Evolutionary conservation across 2,329 filamentous ascomycete species (phyloP).

Genomic region (Didymella lethalis): DNA sequence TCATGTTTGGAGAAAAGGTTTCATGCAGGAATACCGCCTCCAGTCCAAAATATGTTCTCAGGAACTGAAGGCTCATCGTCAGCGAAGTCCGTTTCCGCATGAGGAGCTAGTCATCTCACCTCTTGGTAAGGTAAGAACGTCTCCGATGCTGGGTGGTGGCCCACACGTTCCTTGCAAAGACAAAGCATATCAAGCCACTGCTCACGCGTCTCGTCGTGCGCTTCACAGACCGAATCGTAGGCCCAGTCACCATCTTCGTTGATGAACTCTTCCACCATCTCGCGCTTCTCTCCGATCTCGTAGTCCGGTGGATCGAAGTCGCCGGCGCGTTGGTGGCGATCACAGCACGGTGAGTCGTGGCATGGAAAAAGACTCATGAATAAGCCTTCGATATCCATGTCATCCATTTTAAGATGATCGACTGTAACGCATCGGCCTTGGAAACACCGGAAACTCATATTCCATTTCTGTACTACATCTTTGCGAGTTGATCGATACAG

Average conservation of each 20-base stretch:
- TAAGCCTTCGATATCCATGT: not conserved
- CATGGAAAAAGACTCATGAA: not conserved
- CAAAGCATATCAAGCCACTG: not conserved
- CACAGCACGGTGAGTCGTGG: not conserved
- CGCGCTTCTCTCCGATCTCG: not conserved
- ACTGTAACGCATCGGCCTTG: not conserved
- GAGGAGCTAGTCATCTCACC: not conserved
- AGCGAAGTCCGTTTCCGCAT: not conserved
- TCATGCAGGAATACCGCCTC: not conserved
- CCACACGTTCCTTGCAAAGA: not conserved
- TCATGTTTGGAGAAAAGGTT: not conserved
- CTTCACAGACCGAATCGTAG: not conserved
- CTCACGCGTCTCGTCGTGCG: not conserved
- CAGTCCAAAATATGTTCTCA: not conserved
- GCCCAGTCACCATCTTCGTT: not conserved
- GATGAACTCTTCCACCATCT: not conserved
- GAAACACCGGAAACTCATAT: conserved; percentile 1
- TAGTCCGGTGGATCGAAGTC: not conserved
- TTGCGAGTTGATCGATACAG: not conserved
- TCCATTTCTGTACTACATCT: not conserved
- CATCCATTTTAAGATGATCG: not conserved
- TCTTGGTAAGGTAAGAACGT: not conserved
- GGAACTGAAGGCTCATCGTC: not conserved
- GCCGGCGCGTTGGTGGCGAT: not conserved
- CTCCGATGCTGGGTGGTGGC: not conserved